Evolutionary conservation across 352 stramenopile species (phyloP), one percentile per base, ranked within the genome.

Genomic region (Phytopythium oedochilum): DNA sequence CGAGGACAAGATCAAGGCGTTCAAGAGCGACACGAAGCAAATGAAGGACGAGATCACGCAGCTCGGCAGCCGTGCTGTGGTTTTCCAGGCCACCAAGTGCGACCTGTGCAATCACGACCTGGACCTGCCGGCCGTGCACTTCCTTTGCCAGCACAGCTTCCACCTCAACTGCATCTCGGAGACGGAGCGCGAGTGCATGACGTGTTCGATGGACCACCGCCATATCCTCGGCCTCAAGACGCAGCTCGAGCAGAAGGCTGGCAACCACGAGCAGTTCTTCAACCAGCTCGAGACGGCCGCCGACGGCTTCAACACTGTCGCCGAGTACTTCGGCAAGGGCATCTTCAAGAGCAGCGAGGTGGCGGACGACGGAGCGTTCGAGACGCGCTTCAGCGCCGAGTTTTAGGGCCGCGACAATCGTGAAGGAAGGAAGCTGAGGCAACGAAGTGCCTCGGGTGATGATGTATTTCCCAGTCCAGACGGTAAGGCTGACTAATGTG

Each of bases 211-310:
- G 61, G 77, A 95, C 55, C 84, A 94, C 54, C 82, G 84, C 42
- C 82, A 91, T 61, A 88, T 94, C 54, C 65, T 94, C 51, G 81
- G 82, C 12, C 68, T 96, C 20, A 92, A 96, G 60, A 90, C 85
- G 51, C 84, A 92, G 58, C 73, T 95, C 7, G 81, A 94, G 49
- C 79, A 92, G 59, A 94, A 94, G 52, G 85, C 88, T 22, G 74
- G 78, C 22, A 95, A 97, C 60, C 88, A 97, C 69, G 89, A 97
- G 55, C 83, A 96, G 71, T 97, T 97, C 55, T 97, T 92, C 78
- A 94, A 95, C 55, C 86, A 97, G 48, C 71, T 97, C 4, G 88
- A 97, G 64, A 94, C 84, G 0, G 79, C 84, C 0, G 78, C 83
- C 15, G 86, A 96, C 46, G 88, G 88, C 14, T 97, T 97, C 61